Percentiles rank a stretch among this genome's conserved stretches.
phyloP scores from a whole-genome alignment of 2,329 filamentous ascomycete genomes.

The Botrytis fabae region DNA sequence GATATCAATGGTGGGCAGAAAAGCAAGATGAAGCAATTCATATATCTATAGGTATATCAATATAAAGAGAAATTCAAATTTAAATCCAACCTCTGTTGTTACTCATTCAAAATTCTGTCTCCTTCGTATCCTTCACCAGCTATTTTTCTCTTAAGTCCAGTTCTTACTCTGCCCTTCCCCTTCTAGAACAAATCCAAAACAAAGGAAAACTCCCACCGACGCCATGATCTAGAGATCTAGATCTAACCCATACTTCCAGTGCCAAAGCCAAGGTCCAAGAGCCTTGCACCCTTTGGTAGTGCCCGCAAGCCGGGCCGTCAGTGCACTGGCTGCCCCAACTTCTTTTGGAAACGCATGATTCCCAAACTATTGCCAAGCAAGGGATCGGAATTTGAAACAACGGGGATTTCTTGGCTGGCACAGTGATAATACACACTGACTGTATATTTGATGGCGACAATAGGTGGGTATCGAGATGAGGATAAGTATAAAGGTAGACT shows the following conservation, averaged over 20 bases:
- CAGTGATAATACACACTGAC: background rate
- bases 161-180: background rate
- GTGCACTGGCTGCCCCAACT: background rate
- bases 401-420: background rate
- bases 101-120: background rate
- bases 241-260: background rate
- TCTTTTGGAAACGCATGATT: background rate
- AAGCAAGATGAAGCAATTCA: background rate
- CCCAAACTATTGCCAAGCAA: background rate
- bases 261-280: background rate
- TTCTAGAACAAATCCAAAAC: background rate
- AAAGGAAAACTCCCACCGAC: background rate
- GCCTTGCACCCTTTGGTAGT: background rate
- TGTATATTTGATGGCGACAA: background rate
- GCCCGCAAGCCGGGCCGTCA: background rate
- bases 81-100: background rate
- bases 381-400: background rate
- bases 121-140: background rate
- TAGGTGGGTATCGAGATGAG: background rate
- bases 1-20: background rate
- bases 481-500: background rate
- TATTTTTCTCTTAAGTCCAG: background rate
- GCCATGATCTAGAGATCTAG: background rate
- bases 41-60: background rate
- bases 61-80: background rate